phyloP scores from a whole-genome alignment of 2,329 filamentous ascomycete genomes.

The Ilyonectria mors-panacis region DNA sequence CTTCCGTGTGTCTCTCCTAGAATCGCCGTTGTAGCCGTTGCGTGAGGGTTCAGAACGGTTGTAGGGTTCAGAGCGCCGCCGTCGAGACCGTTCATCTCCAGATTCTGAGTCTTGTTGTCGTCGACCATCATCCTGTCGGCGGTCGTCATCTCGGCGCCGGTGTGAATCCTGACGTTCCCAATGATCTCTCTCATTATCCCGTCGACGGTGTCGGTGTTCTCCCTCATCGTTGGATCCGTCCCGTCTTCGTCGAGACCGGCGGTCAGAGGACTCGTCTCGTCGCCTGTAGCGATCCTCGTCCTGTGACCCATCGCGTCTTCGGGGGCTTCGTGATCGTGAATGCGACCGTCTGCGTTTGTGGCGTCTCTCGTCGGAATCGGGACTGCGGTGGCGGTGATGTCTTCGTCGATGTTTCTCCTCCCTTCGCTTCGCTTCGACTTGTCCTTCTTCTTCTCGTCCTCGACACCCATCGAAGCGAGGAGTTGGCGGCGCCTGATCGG shows the following conservation, averaged over 20 bases:
- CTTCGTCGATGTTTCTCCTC: conserved; percentile 58
- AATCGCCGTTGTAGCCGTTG: conserved; percentile 27
- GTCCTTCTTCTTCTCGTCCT: conserved; percentile 63
- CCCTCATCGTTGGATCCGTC: conserved; percentile 41
- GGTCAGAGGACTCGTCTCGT: conserved; percentile 46
- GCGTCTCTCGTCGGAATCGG: conserved; percentile 56
- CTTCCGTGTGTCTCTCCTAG: conserved; percentile 22
- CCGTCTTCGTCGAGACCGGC: conserved; percentile 37
- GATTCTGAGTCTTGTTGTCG: conserved; percentile 46
- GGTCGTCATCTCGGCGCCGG: conserved; percentile 30
- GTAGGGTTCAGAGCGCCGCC: conserved; percentile 39
- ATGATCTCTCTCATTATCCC: conserved; percentile 34
- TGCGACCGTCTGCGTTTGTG: conserved; percentile 61
- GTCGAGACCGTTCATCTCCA: conserved; percentile 51
- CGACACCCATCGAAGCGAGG: conserved; percentile 73
- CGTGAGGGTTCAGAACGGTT: conserved; percentile 20
- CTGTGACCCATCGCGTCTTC: conserved; percentile 50
- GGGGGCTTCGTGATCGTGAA: conserved; percentile 62
- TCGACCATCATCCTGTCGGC: conserved; percentile 45
- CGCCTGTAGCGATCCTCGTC: conserved; percentile 48
- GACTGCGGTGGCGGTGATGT: conserved; percentile 61
- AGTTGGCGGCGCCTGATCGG: conserved; percentile 78
- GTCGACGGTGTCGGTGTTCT: conserved; percentile 34
- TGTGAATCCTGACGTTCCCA: conserved; percentile 28
- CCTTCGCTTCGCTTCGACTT: conserved; percentile 48